Evolutionary conservation across 1,284 basidiomycete genomes (phyloP).

Genomic region (Austropuccinia psidii): DNA sequence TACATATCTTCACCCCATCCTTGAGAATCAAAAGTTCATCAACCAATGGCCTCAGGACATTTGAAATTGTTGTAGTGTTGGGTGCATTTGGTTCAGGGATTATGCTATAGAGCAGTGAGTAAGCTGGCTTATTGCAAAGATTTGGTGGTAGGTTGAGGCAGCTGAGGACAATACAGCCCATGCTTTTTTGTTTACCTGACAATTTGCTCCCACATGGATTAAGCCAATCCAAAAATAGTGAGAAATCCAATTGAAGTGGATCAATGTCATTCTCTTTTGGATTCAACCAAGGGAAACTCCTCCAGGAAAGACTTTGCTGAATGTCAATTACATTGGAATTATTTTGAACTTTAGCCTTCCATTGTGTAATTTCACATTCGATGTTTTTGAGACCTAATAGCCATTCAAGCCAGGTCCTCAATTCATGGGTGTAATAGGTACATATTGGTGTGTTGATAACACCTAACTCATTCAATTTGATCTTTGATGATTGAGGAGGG

Average conservation of each 20-base stretch:
- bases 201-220: constrained; percentile 18
- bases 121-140: background rate
- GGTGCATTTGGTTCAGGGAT: constrained; percentile 6
- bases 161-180: background rate
- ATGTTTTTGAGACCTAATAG: too few relatives aligned
- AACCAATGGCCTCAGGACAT: background rate
- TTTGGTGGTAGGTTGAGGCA: constrained; percentile 21
- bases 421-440: too few relatives aligned
- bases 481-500: too few relatives aligned
- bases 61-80: background rate
- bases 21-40: background rate
- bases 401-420: too few relatives aligned
- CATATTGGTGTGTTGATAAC: too few relatives aligned
- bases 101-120: background rate
- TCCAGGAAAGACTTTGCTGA: background rate
- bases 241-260: background rate
- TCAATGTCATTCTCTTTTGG: background rate
- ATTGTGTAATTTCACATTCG: too few relatives aligned
- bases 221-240: constrained; percentile 23
- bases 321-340: too few relatives aligned
- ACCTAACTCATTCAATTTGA: too few relatives aligned
- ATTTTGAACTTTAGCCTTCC: too few relatives aligned
- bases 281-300: background rate
- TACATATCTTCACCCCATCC: background rate
- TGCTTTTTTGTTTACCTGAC: background rate